Base-by-base conservation (phyloP, 2,329 filamentous ascomycete genomes). In the Lecanicillium sp. region DNA sequence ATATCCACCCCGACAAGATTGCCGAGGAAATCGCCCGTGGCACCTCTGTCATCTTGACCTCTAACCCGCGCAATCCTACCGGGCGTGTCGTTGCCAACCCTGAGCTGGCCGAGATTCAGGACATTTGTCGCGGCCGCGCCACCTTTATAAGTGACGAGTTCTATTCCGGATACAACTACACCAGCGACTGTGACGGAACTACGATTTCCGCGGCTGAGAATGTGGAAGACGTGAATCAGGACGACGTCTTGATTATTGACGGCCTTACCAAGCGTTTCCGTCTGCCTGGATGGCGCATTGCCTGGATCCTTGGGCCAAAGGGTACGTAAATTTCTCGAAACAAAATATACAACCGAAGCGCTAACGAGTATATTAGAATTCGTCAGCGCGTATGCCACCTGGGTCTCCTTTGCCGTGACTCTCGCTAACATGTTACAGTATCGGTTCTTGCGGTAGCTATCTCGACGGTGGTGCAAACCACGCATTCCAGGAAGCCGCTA, bases 121-220 rank as follows among this genome's bases (percentile, higher is more conserved):
- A 95, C 55, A 83, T 95, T 51, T 94, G 88, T 69, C 80, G 88
- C 55, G 85, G 88, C 49, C 80, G 88, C 39, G 88, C 88, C 3
- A 96, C 90, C 1, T 70, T 96, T 40, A 89, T 96, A 59, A 86
- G 89, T 65, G 90, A 96, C 56, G 90, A 96, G 64, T 96, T 96
- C 71, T 96, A 96, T 67, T 80, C 81, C 9, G 87, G 89, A 16
- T 96, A 95, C 71, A 95, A 95, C 66, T 96, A 96, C 68, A 94
- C 86, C 27, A 85, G 78, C 50, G 73, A 88, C 65, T 96, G 90
- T 59, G 89, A 95, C 55, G 90, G 90, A 29, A 79, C 75, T 20
- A 94, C 90, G 31, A 86, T 95, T 58, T 89, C 83, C 35, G 83
- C 88, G 8, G 90, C 90, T 5, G 83, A 86, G 55, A 95, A 96